Conservation (phyloP, 441 rosid species). For the Pelargonium cotyledonis region DNA sequence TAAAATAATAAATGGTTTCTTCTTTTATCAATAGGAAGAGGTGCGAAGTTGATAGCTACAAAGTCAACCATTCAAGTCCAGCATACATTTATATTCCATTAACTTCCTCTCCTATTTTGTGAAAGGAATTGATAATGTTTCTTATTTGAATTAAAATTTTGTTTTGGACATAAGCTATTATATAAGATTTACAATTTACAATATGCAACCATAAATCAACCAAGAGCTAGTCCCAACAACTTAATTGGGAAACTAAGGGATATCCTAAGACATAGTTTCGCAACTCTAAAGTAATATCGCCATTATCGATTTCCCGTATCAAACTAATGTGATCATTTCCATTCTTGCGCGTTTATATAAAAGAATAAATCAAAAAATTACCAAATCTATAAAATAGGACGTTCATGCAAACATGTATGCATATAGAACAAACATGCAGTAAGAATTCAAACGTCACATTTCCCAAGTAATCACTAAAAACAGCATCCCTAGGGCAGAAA, state of each 20-base stretch:
- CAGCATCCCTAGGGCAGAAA: not conserved
- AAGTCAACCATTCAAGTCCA: not conserved
- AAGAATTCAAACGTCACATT: not conserved
- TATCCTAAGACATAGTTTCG: not conserved
- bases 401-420: not conserved
- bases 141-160: not conserved
- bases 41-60: not conserved
- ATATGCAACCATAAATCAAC: not conserved
- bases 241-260: not conserved
- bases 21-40: not conserved
- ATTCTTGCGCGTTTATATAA: not conserved
- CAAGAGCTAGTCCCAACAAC: not conserved
- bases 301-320: not conserved
- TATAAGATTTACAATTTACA: not conserved
- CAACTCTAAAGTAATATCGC: too few relatives aligned
- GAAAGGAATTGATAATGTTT: not conserved
- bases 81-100: not conserved
- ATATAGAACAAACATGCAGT: not conserved
- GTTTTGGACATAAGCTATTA: not conserved
- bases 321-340: not conserved
- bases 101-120: not conserved
- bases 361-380: not conserved
- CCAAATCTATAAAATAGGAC: conserved; percentile 2
- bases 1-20: not conserved
- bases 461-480: not conserved